Base-by-base conservation (phyloP, 495 filamentous ascomycete genomes). In the Hypoxylon rickii region DNA sequence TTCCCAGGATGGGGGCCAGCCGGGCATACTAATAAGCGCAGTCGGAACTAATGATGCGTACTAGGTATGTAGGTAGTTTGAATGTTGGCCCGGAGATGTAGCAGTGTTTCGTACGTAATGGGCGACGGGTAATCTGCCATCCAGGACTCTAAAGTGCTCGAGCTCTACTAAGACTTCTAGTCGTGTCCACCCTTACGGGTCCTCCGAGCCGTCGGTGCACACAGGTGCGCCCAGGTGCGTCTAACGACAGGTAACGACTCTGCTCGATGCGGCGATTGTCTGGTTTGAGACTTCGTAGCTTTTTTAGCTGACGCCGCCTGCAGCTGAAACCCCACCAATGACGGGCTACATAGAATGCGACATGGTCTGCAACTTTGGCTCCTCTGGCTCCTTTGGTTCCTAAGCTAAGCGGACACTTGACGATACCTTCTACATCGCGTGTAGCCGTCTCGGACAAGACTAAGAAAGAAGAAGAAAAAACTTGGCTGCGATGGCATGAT, bases 251-350 rank as follows among this genome's bases (percentile, higher is more conserved):
- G 39, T 24, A 44, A 32, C 31, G 45, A 45, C 24, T n/a, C 24
- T 29, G 24, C 10, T 29, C 10, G 4, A 29, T 29, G 4, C 24
- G 24, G 10, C 24, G 24, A 4, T 29, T 4, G 24, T 29, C n/a
- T n/a, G 45, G 54, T 41, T 44, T 45, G 36, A 58, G 40, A 58
- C 40, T 22, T 41, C 7, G 24, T 40, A 47, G 20, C 22, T 39
- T 55, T 4, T 37, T 61, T 56, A 43, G 47, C 44, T 52, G 52
- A 56, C 48, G 47, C 51, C 46, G 58, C 46, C 42, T 47, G 29
- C 17, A 34, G 13, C 22, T 57, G 32, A 42, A 53, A 44, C 52
- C 36, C 44, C 43, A 44, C 56, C 36, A 31, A 43, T 44, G 42
- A 34, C 31, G 17, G 53, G 38, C 45, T 32, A 44, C 19, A 37